These are phyloP conservation scores for Flagelloscypha sp. DNA, from an alignment of 768 basidiomycete species.

Conservation along the genomic window DNA sequence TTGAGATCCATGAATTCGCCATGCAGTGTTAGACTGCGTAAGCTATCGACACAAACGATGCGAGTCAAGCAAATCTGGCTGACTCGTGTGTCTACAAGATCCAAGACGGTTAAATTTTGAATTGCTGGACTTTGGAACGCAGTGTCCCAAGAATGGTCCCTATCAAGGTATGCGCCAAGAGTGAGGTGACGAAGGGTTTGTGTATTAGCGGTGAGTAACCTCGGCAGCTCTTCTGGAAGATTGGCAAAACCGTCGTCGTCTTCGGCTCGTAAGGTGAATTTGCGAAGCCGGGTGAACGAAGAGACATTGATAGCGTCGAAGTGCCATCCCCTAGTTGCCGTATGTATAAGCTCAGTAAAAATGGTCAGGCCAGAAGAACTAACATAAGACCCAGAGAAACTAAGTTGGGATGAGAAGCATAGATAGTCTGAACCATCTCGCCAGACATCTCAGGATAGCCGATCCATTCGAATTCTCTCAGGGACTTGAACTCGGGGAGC, in stretches of 20 bases:
- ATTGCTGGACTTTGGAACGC: constrained; percentile 58
- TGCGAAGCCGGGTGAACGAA: constrained; percentile 48
- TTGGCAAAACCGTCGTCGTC: constrained; percentile 67
- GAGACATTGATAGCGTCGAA: constrained; percentile 66
- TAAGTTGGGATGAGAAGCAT: constrained; percentile 45
- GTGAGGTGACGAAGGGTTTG: constrained; percentile 51
- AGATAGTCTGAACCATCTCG: constrained; percentile 56
- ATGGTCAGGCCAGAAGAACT: constrained; percentile 8
- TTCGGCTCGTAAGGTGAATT: constrained; percentile 62
- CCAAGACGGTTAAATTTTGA: constrained; percentile 58
- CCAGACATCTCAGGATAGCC: constrained; percentile 63
- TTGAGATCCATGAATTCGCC: constrained; percentile 55
- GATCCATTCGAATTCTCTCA: constrained; percentile 68
- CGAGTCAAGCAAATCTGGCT: constrained; percentile 54
- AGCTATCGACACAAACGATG: constrained; percentile 52
- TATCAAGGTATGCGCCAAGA: constrained; percentile 60
- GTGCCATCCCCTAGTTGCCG: constrained; percentile 55
- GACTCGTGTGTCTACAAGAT: constrained; percentile 64
- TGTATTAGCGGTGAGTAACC: constrained; percentile 54
- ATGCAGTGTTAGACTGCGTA: constrained; percentile 57
- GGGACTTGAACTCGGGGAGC: constrained; percentile 52
- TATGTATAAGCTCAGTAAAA: not conserved
- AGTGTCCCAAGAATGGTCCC: constrained; percentile 59
- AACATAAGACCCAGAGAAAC: constrained; percentile 54
- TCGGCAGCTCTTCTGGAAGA: constrained; percentile 60